phyloP scores from a whole-genome alignment of 2,329 filamentous ascomycete genomes.

The Aspergillus pseudotamarii region DNA sequence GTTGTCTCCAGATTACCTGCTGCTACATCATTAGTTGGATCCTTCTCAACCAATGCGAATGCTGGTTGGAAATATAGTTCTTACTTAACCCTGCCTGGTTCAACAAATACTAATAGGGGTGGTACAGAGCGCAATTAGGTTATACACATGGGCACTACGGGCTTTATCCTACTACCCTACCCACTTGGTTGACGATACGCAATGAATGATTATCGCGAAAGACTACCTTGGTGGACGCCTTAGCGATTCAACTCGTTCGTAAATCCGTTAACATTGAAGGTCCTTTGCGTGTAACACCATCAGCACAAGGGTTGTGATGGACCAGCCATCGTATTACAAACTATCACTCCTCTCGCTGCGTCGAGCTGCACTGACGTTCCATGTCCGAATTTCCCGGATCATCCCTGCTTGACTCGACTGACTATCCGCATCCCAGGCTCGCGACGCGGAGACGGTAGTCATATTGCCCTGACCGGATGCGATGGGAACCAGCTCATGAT shows the following conservation, averaged over 20 bases:
- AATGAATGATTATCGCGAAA: not conserved
- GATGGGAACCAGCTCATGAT: slow-evolving; percentile 11
- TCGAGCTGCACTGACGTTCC: slow-evolving; percentile 15
- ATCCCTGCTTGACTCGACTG: slow-evolving; percentile 23
- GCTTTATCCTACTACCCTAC: rapidly evolving
- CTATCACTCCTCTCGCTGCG: slow-evolving; percentile 9
- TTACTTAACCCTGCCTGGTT: too few species aligned
- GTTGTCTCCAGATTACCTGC: too few species aligned
- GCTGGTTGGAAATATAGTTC: too few species aligned
- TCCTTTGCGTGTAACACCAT: not conserved
- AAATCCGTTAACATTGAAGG: not conserved
- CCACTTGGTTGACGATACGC: not conserved
- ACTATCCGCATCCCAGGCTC: slow-evolving; percentile 20
- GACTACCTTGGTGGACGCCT: not conserved
- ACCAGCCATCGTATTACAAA: not conserved
- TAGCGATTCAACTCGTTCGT: not conserved
- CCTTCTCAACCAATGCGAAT: too few species aligned
- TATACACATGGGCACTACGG: not conserved
- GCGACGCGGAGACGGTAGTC: slow-evolving; percentile 16
- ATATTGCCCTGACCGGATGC: slow-evolving; percentile 8
- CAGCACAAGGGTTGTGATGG: not conserved
- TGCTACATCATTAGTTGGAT: too few species aligned
- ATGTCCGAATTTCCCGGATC: slow-evolving; percentile 20
- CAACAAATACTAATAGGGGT: too few species aligned
- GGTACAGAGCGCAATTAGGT: too few species aligned